These are phyloP conservation scores for Pseudogymnoascus sp. DNA, from an alignment of 2,329 filamentous ascomycete genomes.

Conservation along the genomic window DNA sequence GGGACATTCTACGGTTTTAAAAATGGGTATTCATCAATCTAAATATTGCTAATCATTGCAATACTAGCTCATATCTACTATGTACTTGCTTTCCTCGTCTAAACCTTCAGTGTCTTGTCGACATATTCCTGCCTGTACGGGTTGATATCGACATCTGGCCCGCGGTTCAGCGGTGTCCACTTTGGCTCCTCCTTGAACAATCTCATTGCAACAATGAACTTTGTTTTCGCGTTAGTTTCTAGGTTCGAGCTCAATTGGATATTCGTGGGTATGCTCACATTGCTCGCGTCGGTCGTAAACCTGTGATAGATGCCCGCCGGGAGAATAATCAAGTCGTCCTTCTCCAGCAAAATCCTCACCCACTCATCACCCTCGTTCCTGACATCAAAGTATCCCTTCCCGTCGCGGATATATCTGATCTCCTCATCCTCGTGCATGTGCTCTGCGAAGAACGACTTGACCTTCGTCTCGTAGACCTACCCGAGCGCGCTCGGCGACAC, in stretches of 20 bases:
- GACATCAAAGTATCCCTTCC: constrained; percentile 90
- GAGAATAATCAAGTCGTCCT: constrained; percentile 85
- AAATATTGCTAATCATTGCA: background rate
- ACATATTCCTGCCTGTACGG: constrained; percentile 74
- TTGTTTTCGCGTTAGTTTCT: constrained; percentile 13
- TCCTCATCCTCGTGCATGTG: constrained; percentile 98
- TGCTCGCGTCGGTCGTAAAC: constrained; percentile 87
- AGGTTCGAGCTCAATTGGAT: background rate
- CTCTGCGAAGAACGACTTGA: constrained; percentile 89
- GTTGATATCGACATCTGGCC: constrained; percentile 70
- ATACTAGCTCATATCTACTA: background rate
- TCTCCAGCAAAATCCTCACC: constrained; percentile 79
- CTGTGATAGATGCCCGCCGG: constrained; percentile 95
- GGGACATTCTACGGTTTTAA: background rate
- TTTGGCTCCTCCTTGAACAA: constrained; percentile 98
- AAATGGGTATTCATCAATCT: constrained; percentile 1
- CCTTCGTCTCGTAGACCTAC: constrained; percentile 82
- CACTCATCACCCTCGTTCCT: constrained; percentile 75
- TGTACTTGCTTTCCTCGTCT: background rate
- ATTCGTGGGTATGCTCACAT: constrained; percentile 55
- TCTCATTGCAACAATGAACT: constrained; percentile 95
- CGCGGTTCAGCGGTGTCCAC: constrained; percentile 90
- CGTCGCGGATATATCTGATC: constrained; percentile 88
- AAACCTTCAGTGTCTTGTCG: constrained; percentile 13
- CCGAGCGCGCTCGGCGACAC: constrained; percentile 85